Evolutionary conservation across 805 yeast species (phyloP), one percentile per base, ranked within the genome.

Genomic region (Suhomyces sp.): DNA sequence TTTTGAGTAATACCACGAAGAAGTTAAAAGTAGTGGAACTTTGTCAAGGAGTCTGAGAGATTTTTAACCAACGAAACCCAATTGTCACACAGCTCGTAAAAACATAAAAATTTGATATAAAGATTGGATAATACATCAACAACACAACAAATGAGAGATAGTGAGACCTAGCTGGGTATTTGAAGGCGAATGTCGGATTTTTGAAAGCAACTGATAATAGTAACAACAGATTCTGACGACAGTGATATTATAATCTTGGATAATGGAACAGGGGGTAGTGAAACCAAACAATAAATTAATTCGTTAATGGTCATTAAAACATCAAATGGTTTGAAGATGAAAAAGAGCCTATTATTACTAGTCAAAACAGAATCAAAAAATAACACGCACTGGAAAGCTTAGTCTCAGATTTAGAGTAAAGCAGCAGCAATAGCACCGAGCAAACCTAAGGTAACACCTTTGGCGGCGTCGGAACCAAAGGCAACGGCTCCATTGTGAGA

Each of bases 391-490:
- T 38, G 42, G 5, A 38, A 38, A 38, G 24, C 23, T 22, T 23
- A 22, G 19, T 23, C 46, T 47, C 33, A 26, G 17, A 38, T 17
- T 48, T 41, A 48, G 17, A 73, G 60, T 55, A 73, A 62, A 45
- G 73, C 70, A 41, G 77, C 77, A 33, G 70, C 63, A 13, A 67
- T 61, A 31, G 69, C 60, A 51, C 75, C 79, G 36, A 60, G 26
- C 56, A 63, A 17, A 17, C 65, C 64, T 33, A 52, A 55, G 47
- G 64, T 46, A 13, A 61, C 38, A n/a, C 58, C 61, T 51, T 48
- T 47, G 45, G 58, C 54, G 6, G 70, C 68, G 44, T 66, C 57
- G 33, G 74, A 75, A 19, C 68, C 60, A 17, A 66, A 52, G 31
- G 65, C 60, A 23, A 73, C 70, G 22, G 68, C 65, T 15, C 65